Base-by-base conservation (phyloP, 2,329 filamentous ascomycete species). In the Fusarium verrucosum region DNA sequence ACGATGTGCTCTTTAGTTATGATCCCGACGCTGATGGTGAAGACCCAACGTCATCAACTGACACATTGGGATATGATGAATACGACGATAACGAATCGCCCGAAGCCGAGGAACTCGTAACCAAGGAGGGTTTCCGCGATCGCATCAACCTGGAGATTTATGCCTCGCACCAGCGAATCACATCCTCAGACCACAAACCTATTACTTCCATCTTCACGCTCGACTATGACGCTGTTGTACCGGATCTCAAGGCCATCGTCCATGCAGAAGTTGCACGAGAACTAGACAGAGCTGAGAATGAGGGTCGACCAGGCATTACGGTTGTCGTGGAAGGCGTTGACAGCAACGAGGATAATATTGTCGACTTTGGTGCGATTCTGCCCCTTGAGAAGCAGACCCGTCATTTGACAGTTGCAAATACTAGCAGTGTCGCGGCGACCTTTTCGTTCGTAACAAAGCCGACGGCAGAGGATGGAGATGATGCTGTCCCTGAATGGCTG, bases 161-260 rank as follows among this genome's bases (percentile, higher is more conserved):
- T 74, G 87, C 89, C 1, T 94, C 94, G 1, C 92, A 98, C 72
- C 95, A 98, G 75, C 85, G 91, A 17, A 89, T 99, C 22, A 85
- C 92, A 16, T 97, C 94, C 1, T 98, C 94, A 0, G 95, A 99
- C 70, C 95, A 99, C 77, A 99, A 99, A 75, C 96, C 95, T 0
- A 80, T 99, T 3, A 87, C 89, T 57, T 92, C 93, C 1, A 81
- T 94, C 1, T 98, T 98, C 73, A 89, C 86, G 0, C 78, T 99
- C 9, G 89, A 90, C 40, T 97, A 95, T 73, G 92, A 97, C 62
- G 90, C 92, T 1, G 91, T 97, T 1, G 88, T 96, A 0, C 91
- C 93, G 0, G 89, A 94, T 25, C 80, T 97, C 23, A 97, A 96
- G 74, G 87, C 92, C 2, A 89, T 87, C 62, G 83, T 98, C 1